Evolutionary conservation across 2,329 filamentous ascomycete genomes (phyloP), one percentile per base, ranked within the genome.

Genomic region (Verticillium dahliae): DNA sequence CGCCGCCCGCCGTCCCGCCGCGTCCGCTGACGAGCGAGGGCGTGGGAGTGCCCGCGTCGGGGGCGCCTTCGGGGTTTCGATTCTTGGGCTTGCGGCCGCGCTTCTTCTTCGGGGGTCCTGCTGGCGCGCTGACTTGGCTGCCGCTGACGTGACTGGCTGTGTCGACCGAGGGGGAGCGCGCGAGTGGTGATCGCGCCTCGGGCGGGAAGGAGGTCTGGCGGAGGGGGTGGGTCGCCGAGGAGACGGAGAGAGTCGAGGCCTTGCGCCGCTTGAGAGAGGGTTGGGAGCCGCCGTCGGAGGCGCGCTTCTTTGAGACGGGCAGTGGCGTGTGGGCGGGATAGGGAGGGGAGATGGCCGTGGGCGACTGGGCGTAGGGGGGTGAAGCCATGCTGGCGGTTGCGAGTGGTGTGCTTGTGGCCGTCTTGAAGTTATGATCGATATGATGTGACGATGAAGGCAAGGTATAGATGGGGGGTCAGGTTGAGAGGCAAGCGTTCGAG

Each of bases 161-260:
- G 62, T 90, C 88, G 58, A 87, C 78, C 1, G 86, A 90, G 0
- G 89, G 0, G 88, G 18, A 90, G 15, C 88, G 84, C 18, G 80
- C 80, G 50, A 81, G 82, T 0, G 84, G 81, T 2, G 84, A 85
- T 27, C 79, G 74, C 38, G 74, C 75, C 60, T 85, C 88, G 33
- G 90, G 90, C 0, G 90, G 89, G 70, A 92, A 95, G 0, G 90
- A 92, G 4, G 91, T 93, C 70, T 92, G 90, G 45, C 91, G 89
- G 1, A 95, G 84, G 1, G 89, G 89, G 66, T 91, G 89, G 15
- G 70, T 67, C 14, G 71, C 69, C 7, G 84, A 85, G 9, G 81
- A 74, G 33, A 81, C 77, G 3, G 87, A 87, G 65, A 86, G 78
- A 64, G 75, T 83, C 13, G 88, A 91, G 6, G 87, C 81, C 71